A percentile compares a stretch with the other conserved stretches of the same genome.
Conservation (phyloP, 2,329 filamentous ascomycete genomes). For the Sclerotinia spermophila region DNA sequence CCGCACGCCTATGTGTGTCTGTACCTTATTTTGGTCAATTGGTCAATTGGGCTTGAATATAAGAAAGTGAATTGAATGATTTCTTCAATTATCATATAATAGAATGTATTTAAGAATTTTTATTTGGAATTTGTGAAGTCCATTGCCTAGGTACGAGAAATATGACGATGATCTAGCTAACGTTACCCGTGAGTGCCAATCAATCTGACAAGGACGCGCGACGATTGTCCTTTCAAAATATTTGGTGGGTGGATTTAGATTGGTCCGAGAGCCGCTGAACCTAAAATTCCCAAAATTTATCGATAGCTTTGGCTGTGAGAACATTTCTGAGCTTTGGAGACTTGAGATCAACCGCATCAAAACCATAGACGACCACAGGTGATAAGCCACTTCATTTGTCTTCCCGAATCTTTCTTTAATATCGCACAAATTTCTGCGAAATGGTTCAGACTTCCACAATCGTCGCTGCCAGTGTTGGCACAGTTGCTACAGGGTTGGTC, state of each 20-base stretch:
- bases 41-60: neutral
- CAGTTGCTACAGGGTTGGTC: conserved; percentile 55
- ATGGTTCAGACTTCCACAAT: conserved; percentile 52
- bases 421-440: conserved; percentile 23
- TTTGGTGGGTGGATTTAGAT: conserved; percentile 14
- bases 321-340: conserved; percentile 20
- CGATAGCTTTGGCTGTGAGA: conserved; percentile 18
- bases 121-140: neutral
- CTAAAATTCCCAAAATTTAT: conserved; percentile 22
- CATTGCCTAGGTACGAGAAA: neutral
- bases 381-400: conserved; percentile 12
- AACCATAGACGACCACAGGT: conserved; percentile 11
- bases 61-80: neutral
- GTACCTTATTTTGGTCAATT: neutral
- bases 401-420: conserved; percentile 1
- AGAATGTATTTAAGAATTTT: neutral
- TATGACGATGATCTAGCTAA: neutral
- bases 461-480: conserved; percentile 59
- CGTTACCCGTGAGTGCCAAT: neutral
- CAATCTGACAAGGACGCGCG: conserved; percentile 4
- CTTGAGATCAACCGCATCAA: neutral
- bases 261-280: conserved; percentile 16
- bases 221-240: neutral
- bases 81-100: neutral
- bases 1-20: neutral